These are phyloP conservation scores for Neurospora terricola DNA, from an alignment of 495 filamentous ascomycete species.

Conservation along the genomic window DNA sequence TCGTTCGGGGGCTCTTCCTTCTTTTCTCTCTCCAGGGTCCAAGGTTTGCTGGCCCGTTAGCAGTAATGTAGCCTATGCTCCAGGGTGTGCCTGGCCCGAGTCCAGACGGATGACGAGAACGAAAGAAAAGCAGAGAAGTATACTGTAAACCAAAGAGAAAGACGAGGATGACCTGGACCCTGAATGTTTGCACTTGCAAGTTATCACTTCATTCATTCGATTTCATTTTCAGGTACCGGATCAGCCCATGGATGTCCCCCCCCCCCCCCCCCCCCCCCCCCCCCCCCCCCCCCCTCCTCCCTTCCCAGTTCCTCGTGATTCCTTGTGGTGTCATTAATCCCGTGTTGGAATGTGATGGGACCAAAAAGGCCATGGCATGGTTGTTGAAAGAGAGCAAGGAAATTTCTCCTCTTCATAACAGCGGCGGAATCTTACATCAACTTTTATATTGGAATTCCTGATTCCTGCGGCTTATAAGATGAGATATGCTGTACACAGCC, in stretches of 20 bases:
- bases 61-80: neutral
- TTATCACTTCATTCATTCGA: neutral
- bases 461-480: neutral
- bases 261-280: too few relatives aligned
- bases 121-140: neutral
- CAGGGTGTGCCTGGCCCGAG: neutral
- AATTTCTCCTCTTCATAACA: neutral
- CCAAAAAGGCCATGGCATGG: neutral
- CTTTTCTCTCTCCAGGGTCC: neutral
- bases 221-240: neutral
- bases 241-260: neutral
- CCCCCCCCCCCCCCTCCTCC: too few relatives aligned
- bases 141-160: neutral
- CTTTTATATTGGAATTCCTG: neutral
- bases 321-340: neutral
- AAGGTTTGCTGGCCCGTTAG: neutral
- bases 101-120: neutral
- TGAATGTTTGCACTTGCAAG: neutral
- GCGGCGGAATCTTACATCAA: neutral
- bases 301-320: neutral
- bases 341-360: neutral
- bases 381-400: neutral
- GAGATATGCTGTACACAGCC: neutral
- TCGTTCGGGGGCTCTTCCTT: neutral
- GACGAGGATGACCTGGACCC: neutral